Base-by-base conservation (phyloP, 2,329 filamentous ascomycete species). In the Microcyclospora tardicrescens region DNA sequence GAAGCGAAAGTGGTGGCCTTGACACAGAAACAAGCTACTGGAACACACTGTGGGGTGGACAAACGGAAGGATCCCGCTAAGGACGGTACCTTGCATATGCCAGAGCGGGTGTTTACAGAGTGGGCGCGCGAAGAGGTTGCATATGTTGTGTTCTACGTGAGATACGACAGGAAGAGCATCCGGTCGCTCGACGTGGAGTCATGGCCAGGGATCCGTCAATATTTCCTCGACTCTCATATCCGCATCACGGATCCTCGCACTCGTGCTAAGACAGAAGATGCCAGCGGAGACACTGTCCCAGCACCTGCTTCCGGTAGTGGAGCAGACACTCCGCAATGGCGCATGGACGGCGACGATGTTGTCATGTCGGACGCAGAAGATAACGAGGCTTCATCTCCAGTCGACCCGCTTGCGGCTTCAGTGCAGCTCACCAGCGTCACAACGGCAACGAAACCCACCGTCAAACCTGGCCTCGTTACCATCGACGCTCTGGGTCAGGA, bases 401-500 rank as follows among this genome's bases (percentile, higher is more conserved):
- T 6, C 30, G 13, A 28, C 14, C 36, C 30, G 8, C 19, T 24
- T 24, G 19, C 43, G 10, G 38, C 37, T 2, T 50, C 47, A 9
- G 33, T 31, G 16, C 40, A 35, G 28, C 36, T 38, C 2, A 40
- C 38, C 12, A 32, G 30, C 30, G 30, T 32, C 14, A n/a, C 14
- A 6, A 10, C 30, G 12, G 10, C 30, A 10, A n/a, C 14, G 5
- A 32, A n/a, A 15, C 6, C 12, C 14, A 5, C 12, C 4, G 14
- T 38, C 43, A 13, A 36, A 36, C 11, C 62, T 63, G 42, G 63
- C 61, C 5, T 68, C 68, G 11, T 60, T 46, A 73, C 66, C 2
- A 57, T 70, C 39, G 68, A 71, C 44, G 67, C 69, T 37, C 73
- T 75, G 46, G 71, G 67, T 6, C 64, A 64, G 2, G 67, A 75